Evolutionary conservation across 1,139 yeast species (phyloP).

Genomic region (Candida smagusa): DNA sequence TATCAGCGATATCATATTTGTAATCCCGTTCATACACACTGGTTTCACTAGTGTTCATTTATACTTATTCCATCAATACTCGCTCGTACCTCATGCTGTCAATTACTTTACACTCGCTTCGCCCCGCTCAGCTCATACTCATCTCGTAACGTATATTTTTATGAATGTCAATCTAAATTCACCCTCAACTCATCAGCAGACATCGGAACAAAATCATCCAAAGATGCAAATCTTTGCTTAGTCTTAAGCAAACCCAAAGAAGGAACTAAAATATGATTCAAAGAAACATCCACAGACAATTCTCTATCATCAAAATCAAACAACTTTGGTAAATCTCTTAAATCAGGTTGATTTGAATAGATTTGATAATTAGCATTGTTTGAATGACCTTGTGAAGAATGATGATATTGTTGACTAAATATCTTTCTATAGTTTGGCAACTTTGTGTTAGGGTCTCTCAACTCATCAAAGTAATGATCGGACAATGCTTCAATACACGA

Average conservation of each 20-base stretch:
- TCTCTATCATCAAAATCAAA: constrained; percentile 52
- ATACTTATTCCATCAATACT: too few species aligned
- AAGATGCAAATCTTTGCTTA: constrained; percentile 19
- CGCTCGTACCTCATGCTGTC: too few species aligned
- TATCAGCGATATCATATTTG: too few species aligned
- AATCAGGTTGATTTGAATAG: constrained; percentile 39
- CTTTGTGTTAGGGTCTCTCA: constrained; percentile 52
- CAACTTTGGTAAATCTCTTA: constrained; percentile 42
- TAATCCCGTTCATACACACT: too few species aligned
- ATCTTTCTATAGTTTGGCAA: constrained; percentile 54
- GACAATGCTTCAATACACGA: constrained; percentile 67
- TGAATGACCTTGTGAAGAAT: constrained; percentile 17
- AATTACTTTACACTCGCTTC: too few species aligned
- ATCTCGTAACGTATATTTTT: too few species aligned
- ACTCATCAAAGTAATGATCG: constrained; percentile 75
- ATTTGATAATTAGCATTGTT: constrained; percentile 37
- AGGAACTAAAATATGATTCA: constrained; percentile 38
- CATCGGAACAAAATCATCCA: constrained; percentile 35
- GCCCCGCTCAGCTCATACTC: too few species aligned
- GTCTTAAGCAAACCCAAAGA: constrained; percentile 31
- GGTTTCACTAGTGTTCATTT: too few species aligned
- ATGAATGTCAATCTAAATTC: constrained; percentile 27
- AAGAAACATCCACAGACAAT: constrained; percentile 36
- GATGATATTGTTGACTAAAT: constrained; percentile 39
- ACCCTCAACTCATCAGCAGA: constrained; percentile 33